Conservation (phyloP, 805 yeast species). For the Candida andamanensis region DNA sequence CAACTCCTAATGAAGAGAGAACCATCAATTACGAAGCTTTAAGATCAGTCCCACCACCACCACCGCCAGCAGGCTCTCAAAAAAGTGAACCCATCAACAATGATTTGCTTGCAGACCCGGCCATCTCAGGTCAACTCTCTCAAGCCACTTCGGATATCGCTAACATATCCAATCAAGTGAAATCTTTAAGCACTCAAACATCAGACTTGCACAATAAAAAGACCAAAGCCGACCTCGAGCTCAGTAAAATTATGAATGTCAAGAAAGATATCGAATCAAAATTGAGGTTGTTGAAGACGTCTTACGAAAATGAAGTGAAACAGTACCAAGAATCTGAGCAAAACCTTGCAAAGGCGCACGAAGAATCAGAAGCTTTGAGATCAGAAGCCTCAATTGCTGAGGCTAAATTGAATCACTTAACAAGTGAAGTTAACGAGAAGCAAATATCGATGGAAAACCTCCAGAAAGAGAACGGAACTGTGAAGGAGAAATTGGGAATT, state of each 20-base stretch:
- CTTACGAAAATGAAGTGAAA: conserved; percentile 74
- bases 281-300: conserved; percentile 56
- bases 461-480: conserved; percentile 59
- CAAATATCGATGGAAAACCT: conserved; percentile 58
- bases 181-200: conserved; percentile 72
- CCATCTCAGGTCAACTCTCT: conserved; percentile 62
- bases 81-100: conserved; percentile 13
- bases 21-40: conserved; percentile 47
- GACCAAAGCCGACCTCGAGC: conserved; percentile 69
- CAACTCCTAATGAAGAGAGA: conserved; percentile 22
- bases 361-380: conserved; percentile 64
- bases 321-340: conserved; percentile 71
- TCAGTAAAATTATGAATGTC: conserved; percentile 57
- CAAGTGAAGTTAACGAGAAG: conserved; percentile 55
- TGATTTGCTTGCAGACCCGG: conserved; percentile 57
- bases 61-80: conserved; percentile 17
- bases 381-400: conserved; percentile 73
- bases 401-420: conserved; percentile 69
- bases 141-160: conserved; percentile 83
- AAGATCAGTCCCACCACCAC: conserved; percentile 44
- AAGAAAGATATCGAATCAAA: conserved; percentile 73
- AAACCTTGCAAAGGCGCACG: conserved; percentile 51
- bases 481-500: conserved; percentile 64
- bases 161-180: conserved; percentile 78
- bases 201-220: conserved; percentile 65